phyloP scores from a whole-genome alignment of 441 rosid genomes.

The Jatropha podagrica region DNA sequence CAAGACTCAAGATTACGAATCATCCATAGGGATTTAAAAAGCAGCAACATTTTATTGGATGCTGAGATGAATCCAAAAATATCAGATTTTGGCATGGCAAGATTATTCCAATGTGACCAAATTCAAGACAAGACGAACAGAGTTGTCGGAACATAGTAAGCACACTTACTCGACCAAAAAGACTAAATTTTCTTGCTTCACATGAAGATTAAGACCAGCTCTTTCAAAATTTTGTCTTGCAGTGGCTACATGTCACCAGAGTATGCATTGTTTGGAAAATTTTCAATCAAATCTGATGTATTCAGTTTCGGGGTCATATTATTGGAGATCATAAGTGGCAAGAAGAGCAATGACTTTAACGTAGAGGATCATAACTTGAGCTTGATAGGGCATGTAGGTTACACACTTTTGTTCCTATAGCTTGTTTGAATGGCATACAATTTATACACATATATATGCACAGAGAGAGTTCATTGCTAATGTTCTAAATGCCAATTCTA shows the following conservation, averaged over 20 bases:
- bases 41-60: slow-evolving; percentile 44
- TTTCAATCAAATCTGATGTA: slow-evolving; percentile 38
- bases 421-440: no score
- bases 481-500: background rate
- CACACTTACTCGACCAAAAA: background rate
- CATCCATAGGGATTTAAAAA: slow-evolving; percentile 63
- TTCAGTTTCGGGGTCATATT: slow-evolving; percentile 41
- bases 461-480: background rate
- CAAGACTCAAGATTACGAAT: slow-evolving; percentile 61
- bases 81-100: slow-evolving; percentile 26
- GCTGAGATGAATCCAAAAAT: slow-evolving; percentile 18
- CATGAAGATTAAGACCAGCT: background rate
- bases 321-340: slow-evolving; percentile 37
- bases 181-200: background rate
- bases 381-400: slow-evolving; percentile 35
- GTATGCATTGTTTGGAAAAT: slow-evolving; percentile 39
- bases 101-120: slow-evolving; percentile 14
- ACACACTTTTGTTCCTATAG: background rate
- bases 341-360: slow-evolving; percentile 22
- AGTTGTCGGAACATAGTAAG: slow-evolving; percentile 29
- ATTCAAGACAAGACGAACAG: slow-evolving; percentile 11
- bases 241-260: slow-evolving; percentile 49
- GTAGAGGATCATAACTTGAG: slow-evolving; percentile 19
- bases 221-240: slow-evolving; percentile 3
- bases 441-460: background rate